phyloP scores from a whole-genome alignment of 192 early-diverging fungal species.

The Gigaspora rosea region DNA sequence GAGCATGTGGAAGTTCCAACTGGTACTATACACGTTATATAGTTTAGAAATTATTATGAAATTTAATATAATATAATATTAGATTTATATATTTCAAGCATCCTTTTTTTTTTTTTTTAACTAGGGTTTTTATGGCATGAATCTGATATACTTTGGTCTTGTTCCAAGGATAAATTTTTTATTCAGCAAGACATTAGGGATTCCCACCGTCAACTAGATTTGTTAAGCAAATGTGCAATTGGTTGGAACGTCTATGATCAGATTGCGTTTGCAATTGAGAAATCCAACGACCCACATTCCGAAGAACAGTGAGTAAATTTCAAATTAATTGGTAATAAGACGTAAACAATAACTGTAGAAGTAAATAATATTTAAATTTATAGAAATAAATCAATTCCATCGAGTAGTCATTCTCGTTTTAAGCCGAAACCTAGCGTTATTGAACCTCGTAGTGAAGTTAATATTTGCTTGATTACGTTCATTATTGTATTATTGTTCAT shows the following conservation, averaged over 20 bases:
- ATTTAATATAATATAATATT: background rate
- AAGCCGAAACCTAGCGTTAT: background rate
- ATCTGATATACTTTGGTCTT: conserved; percentile 61
- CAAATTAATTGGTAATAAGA: background rate
- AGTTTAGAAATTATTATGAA: background rate
- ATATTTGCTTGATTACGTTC: background rate
- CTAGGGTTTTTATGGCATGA: conserved; percentile 70
- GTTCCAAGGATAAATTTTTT: conserved; percentile 80
- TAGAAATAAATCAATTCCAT: background rate
- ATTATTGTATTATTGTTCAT: background rate
- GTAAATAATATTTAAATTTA: too few relatives aligned
- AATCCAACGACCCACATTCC: conserved; percentile 9
- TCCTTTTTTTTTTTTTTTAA: background rate
- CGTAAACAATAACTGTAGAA: background rate
- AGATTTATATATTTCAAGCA: background rate
- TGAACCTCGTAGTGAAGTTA: background rate
- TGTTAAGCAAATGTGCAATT: conserved; percentile 55
- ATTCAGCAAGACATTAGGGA: conserved; percentile 56
- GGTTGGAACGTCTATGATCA: conserved; percentile 70
- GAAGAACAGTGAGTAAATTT: conserved; percentile 13
- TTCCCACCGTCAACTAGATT: conserved; percentile 48
- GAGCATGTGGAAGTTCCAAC: conserved; percentile 72
- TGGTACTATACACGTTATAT: conserved; percentile 36
- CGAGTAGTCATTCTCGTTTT: background rate
- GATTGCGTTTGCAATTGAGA: conserved; percentile 61